These are phyloP conservation scores for Malus asiatica DNA, from an alignment of 306 rosid species.

Conservation along the genomic window DNA sequence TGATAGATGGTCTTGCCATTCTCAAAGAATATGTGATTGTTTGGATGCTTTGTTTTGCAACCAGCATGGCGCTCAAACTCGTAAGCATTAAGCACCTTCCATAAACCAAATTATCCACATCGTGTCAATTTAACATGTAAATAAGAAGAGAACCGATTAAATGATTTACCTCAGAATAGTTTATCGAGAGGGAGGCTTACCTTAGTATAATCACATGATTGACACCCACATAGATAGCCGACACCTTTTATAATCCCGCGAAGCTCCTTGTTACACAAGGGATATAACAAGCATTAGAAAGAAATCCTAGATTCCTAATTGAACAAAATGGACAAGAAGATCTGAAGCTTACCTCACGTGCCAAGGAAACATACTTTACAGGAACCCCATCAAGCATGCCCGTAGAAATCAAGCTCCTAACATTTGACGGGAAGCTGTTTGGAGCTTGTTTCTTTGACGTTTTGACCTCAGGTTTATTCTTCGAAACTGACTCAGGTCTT, in stretches of 20 bases:
- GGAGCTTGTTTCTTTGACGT: conserved; percentile 67
- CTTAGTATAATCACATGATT: conserved; percentile 56
- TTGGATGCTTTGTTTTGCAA: conserved; percentile 83
- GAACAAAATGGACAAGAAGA: conserved; percentile 16
- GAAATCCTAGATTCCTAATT: conserved; percentile 7
- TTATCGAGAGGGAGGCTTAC: conserved; percentile 24
- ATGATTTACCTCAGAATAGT: conserved; percentile 39
- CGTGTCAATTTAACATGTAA: conserved; percentile 5
- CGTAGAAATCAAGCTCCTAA: conserved; percentile 69
- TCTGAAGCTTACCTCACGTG: conserved; percentile 52
- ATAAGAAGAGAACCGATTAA: not conserved
- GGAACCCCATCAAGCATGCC: conserved; percentile 90
- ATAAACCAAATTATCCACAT: not conserved
- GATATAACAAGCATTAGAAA: conserved; percentile 8
- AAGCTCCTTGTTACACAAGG: conserved; percentile 56
- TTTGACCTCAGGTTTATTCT: conserved; percentile 55
- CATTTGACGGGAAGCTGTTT: conserved; percentile 80
- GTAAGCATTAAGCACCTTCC: conserved; percentile 71
- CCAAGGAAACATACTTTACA: conserved; percentile 68
- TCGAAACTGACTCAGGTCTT: conserved; percentile 39
- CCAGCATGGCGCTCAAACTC: conserved; percentile 83
- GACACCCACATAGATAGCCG: conserved; percentile 85
- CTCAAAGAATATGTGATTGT: conserved; percentile 77
- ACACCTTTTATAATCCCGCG: conserved; percentile 76
- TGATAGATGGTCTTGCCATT: conserved; percentile 84